A percentile compares a stretch with the other conserved stretches of the same genome.
Conservation (phyloP, 371 early-diverging fungal genomes). For the Zychaea mexicana region DNA sequence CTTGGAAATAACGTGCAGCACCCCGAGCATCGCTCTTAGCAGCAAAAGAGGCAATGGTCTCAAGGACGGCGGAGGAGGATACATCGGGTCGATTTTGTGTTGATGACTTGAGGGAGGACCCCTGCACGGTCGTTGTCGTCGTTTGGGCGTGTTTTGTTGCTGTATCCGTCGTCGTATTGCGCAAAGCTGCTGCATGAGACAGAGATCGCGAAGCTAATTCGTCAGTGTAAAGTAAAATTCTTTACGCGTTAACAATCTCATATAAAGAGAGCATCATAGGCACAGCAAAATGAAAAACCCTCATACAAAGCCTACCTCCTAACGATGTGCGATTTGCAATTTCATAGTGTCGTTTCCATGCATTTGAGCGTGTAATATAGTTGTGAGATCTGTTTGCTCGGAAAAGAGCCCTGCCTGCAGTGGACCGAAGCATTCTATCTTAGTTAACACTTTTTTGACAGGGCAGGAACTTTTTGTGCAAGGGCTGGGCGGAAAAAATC, state of each 20-base stretch:
- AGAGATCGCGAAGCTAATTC: neutral
- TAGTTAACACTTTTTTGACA: neutral
- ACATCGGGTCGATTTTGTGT: too few relatives aligned
- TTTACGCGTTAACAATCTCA: neutral
- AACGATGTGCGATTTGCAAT: neutral
- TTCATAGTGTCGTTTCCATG: neutral
- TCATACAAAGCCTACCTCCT: neutral
- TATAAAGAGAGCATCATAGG: too few relatives aligned
- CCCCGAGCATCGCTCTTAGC: neutral
- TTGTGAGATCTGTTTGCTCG: neutral
- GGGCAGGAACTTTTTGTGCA: slow-evolving; percentile 1
- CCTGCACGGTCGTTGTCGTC: neutral
- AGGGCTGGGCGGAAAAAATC: neutral
- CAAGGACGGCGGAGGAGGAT: too few relatives aligned
- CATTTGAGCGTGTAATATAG: neutral
- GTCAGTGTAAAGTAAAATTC: too few relatives aligned
- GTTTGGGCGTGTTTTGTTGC: neutral
- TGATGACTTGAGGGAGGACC: too few relatives aligned
- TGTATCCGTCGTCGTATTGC: neutral
- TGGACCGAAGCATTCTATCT: neutral
- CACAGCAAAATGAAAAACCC: neutral
- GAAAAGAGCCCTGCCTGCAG: neutral
- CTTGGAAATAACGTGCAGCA: neutral
- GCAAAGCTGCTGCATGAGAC: neutral
- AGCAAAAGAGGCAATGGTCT: neutral